phyloP scores from a whole-genome alignment of 2,329 filamentous ascomycete genomes.

The Nemania abortiva region DNA sequence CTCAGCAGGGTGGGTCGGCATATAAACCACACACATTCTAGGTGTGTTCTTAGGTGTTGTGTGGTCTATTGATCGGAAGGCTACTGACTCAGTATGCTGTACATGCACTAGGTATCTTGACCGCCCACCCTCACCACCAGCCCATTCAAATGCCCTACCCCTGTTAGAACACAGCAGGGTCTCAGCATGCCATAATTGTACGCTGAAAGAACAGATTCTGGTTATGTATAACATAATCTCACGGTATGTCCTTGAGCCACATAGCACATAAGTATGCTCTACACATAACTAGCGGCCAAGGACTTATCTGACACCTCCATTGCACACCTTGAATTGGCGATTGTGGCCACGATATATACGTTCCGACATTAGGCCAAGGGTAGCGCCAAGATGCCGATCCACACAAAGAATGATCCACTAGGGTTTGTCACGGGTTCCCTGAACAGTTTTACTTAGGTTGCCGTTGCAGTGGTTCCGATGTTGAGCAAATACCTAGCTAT shows the following conservation, averaged over 20 bases:
- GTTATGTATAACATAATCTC: background rate
- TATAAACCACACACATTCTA: no score
- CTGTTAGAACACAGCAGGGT: background rate
- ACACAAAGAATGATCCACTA: background rate
- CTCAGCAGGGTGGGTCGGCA: no score
- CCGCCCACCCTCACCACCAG: background rate
- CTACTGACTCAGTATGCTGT: background rate
- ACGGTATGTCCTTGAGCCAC: background rate
- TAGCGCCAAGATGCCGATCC: conserved; percentile 8
- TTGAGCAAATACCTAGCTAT: background rate
- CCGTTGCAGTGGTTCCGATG: background rate
- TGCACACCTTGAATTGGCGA: background rate
- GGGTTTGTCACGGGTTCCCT: background rate
- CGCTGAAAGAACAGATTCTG: background rate
- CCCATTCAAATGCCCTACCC: background rate
- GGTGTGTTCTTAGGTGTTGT: no score
- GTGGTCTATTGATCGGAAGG: no score
- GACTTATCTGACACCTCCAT: no score
- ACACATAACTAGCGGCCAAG: background rate
- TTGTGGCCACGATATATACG: background rate
- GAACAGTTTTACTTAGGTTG: conserved; percentile 7
- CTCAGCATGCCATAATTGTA: background rate
- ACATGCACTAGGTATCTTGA: background rate
- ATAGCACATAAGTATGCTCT: background rate
- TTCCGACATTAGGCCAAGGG: background rate